A percentile compares a stretch with the other conserved stretches of the same genome.
phyloP scores from a whole-genome alignment of 2,329 filamentous ascomycete genomes.

The Helotiales sp. region DNA sequence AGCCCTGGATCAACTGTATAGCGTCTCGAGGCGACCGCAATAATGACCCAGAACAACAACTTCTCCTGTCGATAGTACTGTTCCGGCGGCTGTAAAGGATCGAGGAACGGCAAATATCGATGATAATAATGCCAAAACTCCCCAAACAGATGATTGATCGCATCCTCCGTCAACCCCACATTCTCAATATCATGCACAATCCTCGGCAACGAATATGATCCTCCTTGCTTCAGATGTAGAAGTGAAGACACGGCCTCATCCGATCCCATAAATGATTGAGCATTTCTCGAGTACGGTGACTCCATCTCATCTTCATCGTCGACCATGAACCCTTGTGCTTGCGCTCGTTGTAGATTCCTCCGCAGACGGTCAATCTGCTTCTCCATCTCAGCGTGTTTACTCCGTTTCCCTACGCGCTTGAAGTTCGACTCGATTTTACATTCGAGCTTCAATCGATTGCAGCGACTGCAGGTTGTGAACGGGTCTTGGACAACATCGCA shows the following conservation, averaged over 20 bases:
- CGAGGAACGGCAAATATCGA: constrained; percentile 75
- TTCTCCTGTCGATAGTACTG: constrained; percentile 75
- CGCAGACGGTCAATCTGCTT: constrained; percentile 73
- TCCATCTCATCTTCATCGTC: constrained; percentile 56
- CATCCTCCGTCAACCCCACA: constrained; percentile 62
- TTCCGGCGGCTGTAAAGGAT: constrained; percentile 65
- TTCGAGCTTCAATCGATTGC: constrained; percentile 74
- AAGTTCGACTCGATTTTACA: constrained; percentile 90
- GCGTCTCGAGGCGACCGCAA: constrained; percentile 72
- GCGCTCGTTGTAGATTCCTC: constrained; percentile 59
- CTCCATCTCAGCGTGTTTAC: constrained; percentile 84
- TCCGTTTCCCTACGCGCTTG: constrained; percentile 80
- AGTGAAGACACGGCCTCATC: constrained; percentile 69
- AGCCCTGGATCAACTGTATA: constrained; percentile 60
- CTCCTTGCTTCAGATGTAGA: constrained; percentile 65
- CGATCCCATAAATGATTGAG: constrained; percentile 63
- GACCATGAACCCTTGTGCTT: constrained; percentile 55
- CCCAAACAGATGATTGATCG: constrained; percentile 65
- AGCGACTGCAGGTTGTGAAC: constrained; percentile 75
- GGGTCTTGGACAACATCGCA: constrained; percentile 84
- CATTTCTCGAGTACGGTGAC: constrained; percentile 64
- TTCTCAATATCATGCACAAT: constrained; percentile 52
- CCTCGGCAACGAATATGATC: constrained; percentile 44
- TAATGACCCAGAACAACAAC: constrained; percentile 82
- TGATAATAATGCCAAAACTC: constrained; percentile 78